phyloP scores from a whole-genome alignment of 148 eudicot species.

The Silene conica region DNA sequence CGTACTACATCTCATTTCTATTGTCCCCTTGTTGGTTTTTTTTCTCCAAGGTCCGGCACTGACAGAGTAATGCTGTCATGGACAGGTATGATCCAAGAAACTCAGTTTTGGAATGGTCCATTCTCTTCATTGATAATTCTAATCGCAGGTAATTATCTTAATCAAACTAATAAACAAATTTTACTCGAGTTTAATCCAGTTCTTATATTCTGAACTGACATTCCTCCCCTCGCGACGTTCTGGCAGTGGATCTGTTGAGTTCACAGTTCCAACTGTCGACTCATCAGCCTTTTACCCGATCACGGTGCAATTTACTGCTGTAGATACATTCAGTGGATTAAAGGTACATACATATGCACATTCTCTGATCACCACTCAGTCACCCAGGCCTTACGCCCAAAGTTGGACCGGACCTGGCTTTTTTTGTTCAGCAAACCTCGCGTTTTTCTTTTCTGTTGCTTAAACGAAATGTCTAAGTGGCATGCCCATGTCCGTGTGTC shows the following conservation, averaged over 20 bases:
- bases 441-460: too few species aligned
- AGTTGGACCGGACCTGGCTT: too few species aligned
- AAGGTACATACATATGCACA: slow-evolving; percentile 42
- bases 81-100: slow-evolving; percentile 76
- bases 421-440: too few species aligned
- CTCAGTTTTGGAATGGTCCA: slow-evolving; percentile 78
- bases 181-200: neutral
- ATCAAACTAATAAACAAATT: neutral
- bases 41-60: too few species aligned
- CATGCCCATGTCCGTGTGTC: too few species aligned
- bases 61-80: slow-evolving; percentile 15
- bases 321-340: slow-evolving; percentile 69
- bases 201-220: neutral
- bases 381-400: too few species aligned
- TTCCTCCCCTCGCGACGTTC: neutral
- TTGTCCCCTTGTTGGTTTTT: neutral
- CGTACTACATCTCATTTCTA: neutral
- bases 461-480: too few species aligned
- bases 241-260: slow-evolving; percentile 84
- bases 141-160: slow-evolving; percentile 61
- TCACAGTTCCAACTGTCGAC: slow-evolving; percentile 70
- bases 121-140: slow-evolving; percentile 67
- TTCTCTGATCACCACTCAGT: neutral
- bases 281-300: slow-evolving; percentile 77
- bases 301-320: slow-evolving; percentile 63